A percentile compares a stretch with the other conserved stretches of the same genome.
Evolutionary conservation across 192 early-diverging fungal species (phyloP).

Genomic region (Coemansia aciculifera): DNA sequence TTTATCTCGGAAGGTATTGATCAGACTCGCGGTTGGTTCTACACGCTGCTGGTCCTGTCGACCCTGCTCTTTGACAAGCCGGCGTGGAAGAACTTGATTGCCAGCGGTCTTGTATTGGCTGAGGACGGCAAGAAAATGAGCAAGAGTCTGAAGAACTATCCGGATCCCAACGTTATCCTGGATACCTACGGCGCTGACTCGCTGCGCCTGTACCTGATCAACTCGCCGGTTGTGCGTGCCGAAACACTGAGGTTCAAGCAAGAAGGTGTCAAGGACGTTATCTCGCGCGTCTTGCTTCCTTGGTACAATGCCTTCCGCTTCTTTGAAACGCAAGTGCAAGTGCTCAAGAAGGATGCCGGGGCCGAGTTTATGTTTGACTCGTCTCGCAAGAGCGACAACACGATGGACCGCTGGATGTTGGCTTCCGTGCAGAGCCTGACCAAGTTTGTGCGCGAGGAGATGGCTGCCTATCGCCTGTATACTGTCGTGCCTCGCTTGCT

Average conservation of each 20-base stretch:
- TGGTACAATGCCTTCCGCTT: conserved; percentile 99
- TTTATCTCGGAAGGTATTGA: conserved; percentile 99
- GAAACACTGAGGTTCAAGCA: conserved; percentile 95
- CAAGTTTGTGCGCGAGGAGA: conserved; percentile 89
- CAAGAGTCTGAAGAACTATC: conserved; percentile 98
- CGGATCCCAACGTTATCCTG: conserved; percentile 82
- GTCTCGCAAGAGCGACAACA: conserved; percentile 74
- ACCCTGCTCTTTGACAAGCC: conserved; percentile 94
- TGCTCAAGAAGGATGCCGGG: conserved; percentile 79
- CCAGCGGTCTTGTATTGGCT: conserved; percentile 93
- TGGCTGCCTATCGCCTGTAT: conserved; percentile 95
- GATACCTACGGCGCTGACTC: conserved; percentile 92
- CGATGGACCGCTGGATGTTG: conserved; percentile 98
- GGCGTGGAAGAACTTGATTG: conserved; percentile 97
- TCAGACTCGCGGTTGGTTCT: conserved; percentile 99
- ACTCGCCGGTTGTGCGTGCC: conserved; percentile 95
- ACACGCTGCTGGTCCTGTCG: conserved; percentile 95
- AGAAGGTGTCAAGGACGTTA: conserved; percentile 94
- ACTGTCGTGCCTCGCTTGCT: conserved; percentile 94
- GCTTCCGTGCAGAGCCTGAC: conserved; percentile 93
- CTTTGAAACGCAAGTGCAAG: conserved; percentile 86
- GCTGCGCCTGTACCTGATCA: conserved; percentile 93
- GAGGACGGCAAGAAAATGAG: conserved; percentile 99
- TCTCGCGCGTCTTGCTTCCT: conserved; percentile 92
- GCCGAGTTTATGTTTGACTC: conserved; percentile 82